A percentile compares a stretch with the other conserved stretches of the same genome.
These are phyloP conservation scores for Colletotrichum lini DNA, from an alignment of 2,329 filamentous ascomycete species.

Conservation along the genomic window DNA sequence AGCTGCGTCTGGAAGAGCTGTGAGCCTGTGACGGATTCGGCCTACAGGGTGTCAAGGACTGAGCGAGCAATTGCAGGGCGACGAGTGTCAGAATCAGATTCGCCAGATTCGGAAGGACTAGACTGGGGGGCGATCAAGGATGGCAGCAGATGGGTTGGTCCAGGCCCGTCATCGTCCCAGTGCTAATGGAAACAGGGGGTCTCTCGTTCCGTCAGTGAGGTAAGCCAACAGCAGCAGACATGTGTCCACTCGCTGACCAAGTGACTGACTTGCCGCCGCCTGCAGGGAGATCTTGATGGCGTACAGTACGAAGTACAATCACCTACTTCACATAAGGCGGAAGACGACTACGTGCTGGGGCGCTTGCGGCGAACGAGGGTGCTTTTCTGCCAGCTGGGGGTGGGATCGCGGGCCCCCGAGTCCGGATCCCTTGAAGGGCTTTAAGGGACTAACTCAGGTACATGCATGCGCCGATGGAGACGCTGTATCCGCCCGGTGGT, in stretches of 20 bases:
- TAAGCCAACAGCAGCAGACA: conserved; percentile 15
- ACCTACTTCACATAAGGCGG: background rate
- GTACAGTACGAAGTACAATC: no score
- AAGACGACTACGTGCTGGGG: conserved; percentile 2
- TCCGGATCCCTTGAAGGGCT: conserved; percentile 1
- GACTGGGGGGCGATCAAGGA: background rate
- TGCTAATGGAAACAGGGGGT: background rate
- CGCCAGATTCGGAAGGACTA: background rate
- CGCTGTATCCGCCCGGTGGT: conserved; percentile 18
- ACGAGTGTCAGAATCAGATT: background rate
- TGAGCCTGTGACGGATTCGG: background rate
- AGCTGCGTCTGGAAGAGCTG: no score
- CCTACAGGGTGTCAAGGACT: background rate
- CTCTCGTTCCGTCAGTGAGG: background rate
- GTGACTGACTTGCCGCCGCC: background rate
- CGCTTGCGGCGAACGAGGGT: background rate
- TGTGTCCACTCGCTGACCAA: conserved; percentile 3
- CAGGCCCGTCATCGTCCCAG: background rate
- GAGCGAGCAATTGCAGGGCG: conserved; percentile 2
- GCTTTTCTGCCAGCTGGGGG: conserved; percentile 22
- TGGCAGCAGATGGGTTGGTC: background rate
- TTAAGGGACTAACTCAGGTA: conserved; percentile 35
- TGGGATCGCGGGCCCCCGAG: conserved; percentile 16
- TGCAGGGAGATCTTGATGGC: background rate
- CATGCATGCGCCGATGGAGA: conserved; percentile 38